Conservation (phyloP, 2,329 filamentous ascomycete species). For the Lasiodiplodia gonubiensis region DNA sequence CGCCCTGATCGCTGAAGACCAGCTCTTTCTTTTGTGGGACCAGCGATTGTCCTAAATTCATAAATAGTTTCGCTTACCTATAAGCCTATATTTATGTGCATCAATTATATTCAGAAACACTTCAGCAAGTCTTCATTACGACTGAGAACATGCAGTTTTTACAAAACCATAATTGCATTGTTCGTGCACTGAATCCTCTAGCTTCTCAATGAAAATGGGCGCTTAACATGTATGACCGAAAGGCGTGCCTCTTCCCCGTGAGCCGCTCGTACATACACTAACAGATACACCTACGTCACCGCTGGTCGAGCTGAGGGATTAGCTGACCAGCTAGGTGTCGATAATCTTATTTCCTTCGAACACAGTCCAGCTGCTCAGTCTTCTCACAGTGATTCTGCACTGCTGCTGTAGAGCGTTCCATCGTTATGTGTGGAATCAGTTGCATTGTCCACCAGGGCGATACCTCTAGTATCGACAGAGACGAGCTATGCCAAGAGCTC, state of each 20-base stretch:
- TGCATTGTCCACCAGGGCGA: slow-evolving; percentile 23
- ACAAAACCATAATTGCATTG: background rate
- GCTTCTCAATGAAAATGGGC: background rate
- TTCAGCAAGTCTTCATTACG: background rate
- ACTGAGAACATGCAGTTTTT: too few relatives aligned
- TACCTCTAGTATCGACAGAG: background rate
- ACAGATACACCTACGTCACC: slow-evolving; percentile 2
- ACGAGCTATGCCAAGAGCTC: slow-evolving; percentile 29
- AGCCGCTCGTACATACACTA: background rate
- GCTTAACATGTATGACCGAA: background rate
- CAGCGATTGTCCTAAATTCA: background rate
- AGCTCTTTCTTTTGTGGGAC: background rate
- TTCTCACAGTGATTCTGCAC: background rate
- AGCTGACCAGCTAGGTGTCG: background rate
- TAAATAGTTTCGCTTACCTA: background rate
- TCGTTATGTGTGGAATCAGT: slow-evolving; percentile 23
- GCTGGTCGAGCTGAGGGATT: background rate
- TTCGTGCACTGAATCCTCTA: background rate
- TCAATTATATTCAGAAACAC: background rate
- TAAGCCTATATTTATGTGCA: background rate
- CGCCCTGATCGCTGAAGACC: background rate
- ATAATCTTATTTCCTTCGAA: background rate
- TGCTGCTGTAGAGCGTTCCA: background rate
- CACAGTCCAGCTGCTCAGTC: background rate
- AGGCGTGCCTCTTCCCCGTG: background rate